Base-by-base conservation (phyloP, 305 asterid genomes). In the Fraxinus platypoda region DNA sequence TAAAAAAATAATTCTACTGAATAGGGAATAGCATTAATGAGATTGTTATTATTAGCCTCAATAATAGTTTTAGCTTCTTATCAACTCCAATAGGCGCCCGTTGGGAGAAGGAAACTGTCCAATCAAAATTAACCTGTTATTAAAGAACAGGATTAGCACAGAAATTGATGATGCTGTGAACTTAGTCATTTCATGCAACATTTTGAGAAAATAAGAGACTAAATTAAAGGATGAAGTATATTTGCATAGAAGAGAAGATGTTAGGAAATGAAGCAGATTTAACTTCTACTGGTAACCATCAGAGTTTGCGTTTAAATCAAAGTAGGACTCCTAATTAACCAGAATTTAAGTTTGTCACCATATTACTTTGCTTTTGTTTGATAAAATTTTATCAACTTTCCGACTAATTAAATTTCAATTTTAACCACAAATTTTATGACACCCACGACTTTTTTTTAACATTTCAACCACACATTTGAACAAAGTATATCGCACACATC, bases 71-170 rank as follows among this genome's bases (percentile, higher is more conserved):
- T 33, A 86, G 87, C 84, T 79, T 72, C 68, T 82, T 86, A n/a
- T 57, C 57, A 79, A 79, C 78, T 81, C 81, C 87, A 23, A 84
- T 73, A 8, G 84, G 86, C 28, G 75, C 75, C 8, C 52, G 46
- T 57, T 77, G 28, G 38, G 84, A 79, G 74, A 79, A 86, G 11
- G 89, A 78, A 76, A 82, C 85, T 52, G 80, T 82, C 86, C 87
- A 87, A 28, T 77, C 83, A 33, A 59, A 66, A 83, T 80, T 41
- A 15, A 38, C 34, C 1, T 80, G 28, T 52, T 23, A 33, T 7
- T 76, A 23, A 17, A 34, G 19, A 78, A 74, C 31, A 80, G 28
- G 19, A 81, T 59, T 15, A 83, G 33, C 3, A 74, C 52, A 41
- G 35, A 33, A 33, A 33, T 33, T 33, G 4, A 4, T 33, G 35